phyloP scores from a whole-genome alignment of 345 rosid genomes.

The Euclidium syriacum region DNA sequence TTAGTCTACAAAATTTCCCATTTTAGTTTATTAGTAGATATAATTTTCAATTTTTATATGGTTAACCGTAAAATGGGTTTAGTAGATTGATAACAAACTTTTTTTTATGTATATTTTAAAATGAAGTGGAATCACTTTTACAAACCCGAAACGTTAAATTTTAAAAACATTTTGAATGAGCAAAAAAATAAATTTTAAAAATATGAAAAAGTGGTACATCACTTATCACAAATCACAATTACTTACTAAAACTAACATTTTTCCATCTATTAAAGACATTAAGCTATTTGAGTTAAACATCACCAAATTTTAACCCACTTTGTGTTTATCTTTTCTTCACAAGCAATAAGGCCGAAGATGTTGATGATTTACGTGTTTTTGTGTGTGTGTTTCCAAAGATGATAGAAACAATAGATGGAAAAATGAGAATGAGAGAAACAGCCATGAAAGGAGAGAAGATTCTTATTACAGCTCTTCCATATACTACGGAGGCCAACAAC shows the following conservation, averaged over 20 bases:
- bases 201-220: no score
- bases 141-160: no score
- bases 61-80: no score
- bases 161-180: no score
- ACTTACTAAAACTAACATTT: background rate
- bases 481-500: constrained; percentile 88
- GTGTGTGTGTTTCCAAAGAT: background rate
- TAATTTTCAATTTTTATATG: no score
- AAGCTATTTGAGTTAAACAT: background rate
- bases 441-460: constrained; percentile 42
- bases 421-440: constrained; percentile 22
- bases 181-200: no score
- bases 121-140: no score
- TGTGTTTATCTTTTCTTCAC: background rate
- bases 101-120: no score
- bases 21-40: no score
- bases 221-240: no score
- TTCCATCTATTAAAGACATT: background rate
- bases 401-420: constrained; percentile 22
- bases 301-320: background rate
- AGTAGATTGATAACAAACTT: no score
- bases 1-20: no score
- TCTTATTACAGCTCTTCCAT: constrained; percentile 77
- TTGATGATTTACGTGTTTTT: background rate
- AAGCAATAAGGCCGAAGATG: background rate